Conservation (phyloP, 108 stramenopile genomes). For the Thalassiosira profunda region DNA sequence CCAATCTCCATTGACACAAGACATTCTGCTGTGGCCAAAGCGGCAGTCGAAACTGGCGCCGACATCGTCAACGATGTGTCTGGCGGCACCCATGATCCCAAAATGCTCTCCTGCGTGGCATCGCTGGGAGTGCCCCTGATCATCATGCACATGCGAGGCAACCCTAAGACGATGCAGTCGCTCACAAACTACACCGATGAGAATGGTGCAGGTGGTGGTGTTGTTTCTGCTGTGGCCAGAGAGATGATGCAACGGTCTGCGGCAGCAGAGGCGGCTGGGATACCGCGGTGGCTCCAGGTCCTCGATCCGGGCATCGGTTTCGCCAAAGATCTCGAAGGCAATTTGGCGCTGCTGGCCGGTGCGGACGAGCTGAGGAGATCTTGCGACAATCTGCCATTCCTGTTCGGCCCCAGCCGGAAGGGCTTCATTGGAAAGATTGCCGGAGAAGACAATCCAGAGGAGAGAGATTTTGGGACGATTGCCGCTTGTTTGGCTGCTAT, state of each 20-base stretch:
- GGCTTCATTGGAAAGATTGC: constrained; percentile 91
- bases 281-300: constrained; percentile 90
- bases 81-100: constrained; percentile 88
- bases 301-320: constrained; percentile 98
- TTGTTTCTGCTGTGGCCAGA: constrained; percentile 72
- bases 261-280: constrained; percentile 76
- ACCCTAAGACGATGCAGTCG: constrained; percentile 90
- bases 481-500: constrained; percentile 80
- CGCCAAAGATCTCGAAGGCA: constrained; percentile 87
- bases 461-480: constrained; percentile 88
- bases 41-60: constrained; percentile 92
- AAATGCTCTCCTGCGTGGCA: constrained; percentile 89
- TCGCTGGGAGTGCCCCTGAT: constrained; percentile 84
- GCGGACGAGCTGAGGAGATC: constrained; percentile 36
- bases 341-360: constrained; percentile 78
- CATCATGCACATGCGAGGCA: constrained; percentile 97
- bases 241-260: constrained; percentile 64
- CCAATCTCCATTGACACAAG: constrained; percentile 97
- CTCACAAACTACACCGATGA: constrained; percentile 68
- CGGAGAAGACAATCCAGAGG: constrained; percentile 57
- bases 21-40: constrained; percentile 84
- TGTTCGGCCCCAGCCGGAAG: constrained; percentile 95
- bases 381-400: constrained; percentile 60
- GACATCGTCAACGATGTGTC: constrained; percentile 98
- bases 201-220: constrained; percentile 33